Percentiles rank a stretch among this genome's conserved stretches.
These are phyloP conservation scores for Oryza glumipatula DNA, from an alignment of 176 grass and related monocot genomes.

Conservation along the genomic window DNA sequence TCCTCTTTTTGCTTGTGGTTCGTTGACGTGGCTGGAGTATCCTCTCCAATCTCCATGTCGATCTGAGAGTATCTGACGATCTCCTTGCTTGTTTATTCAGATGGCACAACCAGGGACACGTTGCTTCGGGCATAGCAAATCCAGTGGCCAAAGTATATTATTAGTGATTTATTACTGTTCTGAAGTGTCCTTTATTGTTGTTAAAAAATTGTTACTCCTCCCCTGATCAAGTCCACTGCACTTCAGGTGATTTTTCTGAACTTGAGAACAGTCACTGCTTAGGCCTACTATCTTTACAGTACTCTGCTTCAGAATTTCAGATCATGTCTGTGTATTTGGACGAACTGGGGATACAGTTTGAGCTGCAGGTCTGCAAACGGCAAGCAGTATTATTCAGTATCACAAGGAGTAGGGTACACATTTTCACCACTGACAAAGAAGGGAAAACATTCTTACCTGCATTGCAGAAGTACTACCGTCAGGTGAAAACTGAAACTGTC, in stretches of 20 bases:
- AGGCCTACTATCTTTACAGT: neutral
- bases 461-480: neutral
- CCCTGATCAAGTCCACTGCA: neutral
- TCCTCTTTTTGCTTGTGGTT: neutral
- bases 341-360: neutral
- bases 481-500: neutral
- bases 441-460: neutral
- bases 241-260: neutral
- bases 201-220: neutral
- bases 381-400: neutral
- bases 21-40: neutral
- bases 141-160: neutral
- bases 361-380: neutral
- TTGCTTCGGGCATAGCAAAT: neutral
- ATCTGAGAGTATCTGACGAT: neutral
- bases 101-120: slow-evolving; percentile 13
- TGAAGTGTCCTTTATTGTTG: neutral
- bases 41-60: neutral
- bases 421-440: neutral
- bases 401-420: neutral
- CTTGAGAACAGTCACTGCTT: neutral
- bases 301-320: neutral
- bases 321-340: slow-evolving; percentile 1
- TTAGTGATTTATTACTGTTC: neutral
- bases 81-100: slow-evolving; percentile 31